These are phyloP conservation scores for Fusarium denticulatum DNA, from an alignment of 2,329 filamentous ascomycete genomes.

Conservation along the genomic window DNA sequence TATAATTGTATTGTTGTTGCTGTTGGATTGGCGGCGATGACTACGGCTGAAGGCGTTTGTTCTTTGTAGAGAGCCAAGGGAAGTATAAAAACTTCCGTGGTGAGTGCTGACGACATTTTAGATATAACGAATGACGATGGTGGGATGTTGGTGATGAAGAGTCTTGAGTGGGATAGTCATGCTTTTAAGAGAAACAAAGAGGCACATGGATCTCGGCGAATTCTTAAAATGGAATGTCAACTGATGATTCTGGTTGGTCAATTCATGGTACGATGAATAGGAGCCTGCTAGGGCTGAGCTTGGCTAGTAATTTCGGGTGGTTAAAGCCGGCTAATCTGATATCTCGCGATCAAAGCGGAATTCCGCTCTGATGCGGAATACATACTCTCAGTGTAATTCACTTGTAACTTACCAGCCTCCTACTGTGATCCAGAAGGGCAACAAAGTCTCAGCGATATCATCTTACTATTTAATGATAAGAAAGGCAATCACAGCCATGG, in stretches of 20 bases:
- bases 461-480: background rate
- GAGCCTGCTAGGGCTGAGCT: background rate
- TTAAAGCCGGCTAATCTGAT: background rate
- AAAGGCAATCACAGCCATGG: background rate
- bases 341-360: background rate
- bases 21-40: background rate
- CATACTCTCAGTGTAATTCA: background rate
- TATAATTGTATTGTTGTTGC: background rate
- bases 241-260: background rate
- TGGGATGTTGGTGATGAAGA: background rate
- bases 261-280: no score
- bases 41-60: background rate
- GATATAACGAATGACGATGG: background rate
- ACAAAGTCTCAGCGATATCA: fast-evolving
- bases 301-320: background rate
- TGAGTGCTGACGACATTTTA: background rate
- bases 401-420: fast-evolving
- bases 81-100: background rate
- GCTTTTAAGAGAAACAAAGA: background rate
- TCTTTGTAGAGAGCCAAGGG: background rate
- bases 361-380: background rate
- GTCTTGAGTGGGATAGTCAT: background rate
- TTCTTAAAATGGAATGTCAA: background rate
- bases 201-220: background rate
- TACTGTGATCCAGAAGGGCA: fast-evolving